Conservation (phyloP, 1,139 yeast species). For the Saccharomyces hybrid region DNA sequence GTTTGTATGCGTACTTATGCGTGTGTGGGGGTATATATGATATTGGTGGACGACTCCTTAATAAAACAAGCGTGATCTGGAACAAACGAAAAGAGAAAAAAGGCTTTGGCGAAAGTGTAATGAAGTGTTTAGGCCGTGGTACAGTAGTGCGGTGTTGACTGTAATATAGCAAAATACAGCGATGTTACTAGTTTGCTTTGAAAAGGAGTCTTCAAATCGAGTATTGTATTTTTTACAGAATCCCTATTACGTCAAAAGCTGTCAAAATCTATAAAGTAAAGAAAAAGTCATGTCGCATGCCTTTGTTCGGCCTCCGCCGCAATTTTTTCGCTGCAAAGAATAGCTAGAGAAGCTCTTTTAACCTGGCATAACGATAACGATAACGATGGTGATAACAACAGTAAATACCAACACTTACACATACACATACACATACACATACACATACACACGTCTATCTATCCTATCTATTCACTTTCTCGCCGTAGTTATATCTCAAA, state of each 20-base stretch:
- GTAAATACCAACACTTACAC: too few relatives aligned
- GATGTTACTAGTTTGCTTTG: neutral
- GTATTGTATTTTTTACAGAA: neutral
- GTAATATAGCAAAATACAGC: too few relatives aligned
- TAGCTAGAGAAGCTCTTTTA: too few relatives aligned
- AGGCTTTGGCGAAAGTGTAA: neutral
- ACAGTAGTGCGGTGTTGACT: neutral
- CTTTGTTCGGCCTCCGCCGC: neutral
- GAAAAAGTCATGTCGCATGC: neutral
- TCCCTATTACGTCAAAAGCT: neutral
- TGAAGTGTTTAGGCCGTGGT: neutral
- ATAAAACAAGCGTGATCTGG: neutral
- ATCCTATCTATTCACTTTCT: neutral
- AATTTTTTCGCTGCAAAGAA: too few relatives aligned
- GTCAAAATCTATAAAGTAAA: neutral
- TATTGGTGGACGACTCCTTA: neutral
- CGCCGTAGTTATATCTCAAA: slow-evolving; percentile 19
- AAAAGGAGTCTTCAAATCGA: neutral
- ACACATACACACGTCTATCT: too few relatives aligned
- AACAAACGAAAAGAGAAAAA: neutral
- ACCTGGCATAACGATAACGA: too few relatives aligned
- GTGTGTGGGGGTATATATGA: neutral
- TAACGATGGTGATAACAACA: too few relatives aligned
- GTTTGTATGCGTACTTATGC: neutral
- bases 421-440: too few relatives aligned